Conservation (phyloP, 2,329 filamentous ascomycete genomes). For the Pseudogymnoascus sp. region DNA sequence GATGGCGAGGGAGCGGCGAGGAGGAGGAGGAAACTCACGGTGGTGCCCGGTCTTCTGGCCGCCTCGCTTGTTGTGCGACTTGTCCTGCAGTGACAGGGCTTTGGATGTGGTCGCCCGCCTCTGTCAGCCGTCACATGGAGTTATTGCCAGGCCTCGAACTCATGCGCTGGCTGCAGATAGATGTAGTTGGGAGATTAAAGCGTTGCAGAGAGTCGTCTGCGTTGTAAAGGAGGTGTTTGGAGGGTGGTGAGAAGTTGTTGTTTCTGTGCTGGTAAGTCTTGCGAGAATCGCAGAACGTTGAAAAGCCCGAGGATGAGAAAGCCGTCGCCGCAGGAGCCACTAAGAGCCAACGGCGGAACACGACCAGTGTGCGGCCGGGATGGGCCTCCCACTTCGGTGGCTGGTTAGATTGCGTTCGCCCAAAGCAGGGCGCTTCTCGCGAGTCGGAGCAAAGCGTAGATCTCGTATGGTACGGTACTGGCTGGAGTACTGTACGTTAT, state of each 20-base stretch:
- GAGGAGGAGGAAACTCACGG: background rate
- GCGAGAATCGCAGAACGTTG: conserved; percentile 3
- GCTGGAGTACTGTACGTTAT: background rate
- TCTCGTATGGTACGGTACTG: conserved; percentile 6
- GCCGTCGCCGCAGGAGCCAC: background rate
- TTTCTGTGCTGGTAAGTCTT: background rate
- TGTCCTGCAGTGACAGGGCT: conserved; percentile 28
- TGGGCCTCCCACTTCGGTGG: conserved; percentile 2
- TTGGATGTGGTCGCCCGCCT: conserved; percentile 28
- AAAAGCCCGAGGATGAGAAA: background rate
- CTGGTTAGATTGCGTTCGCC: background rate
- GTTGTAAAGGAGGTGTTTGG: background rate
- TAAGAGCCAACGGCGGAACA: conserved; percentile 3
- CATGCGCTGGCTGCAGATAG: conserved; percentile 1
- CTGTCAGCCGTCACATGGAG: conserved; percentile 22
- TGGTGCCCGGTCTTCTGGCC: conserved; percentile 18
- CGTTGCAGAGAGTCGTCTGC: background rate
- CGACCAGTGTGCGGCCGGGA: conserved; percentile 1
- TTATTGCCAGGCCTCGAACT: background rate
- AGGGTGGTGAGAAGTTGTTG: conserved; percentile 17
- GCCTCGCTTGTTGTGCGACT: conserved; percentile 23
- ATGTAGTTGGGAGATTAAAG: background rate
- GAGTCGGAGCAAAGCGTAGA: background rate
- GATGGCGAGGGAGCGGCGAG: background rate
- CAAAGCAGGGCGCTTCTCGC: conserved; percentile 8